These are phyloP conservation scores for Fusarium praegraminearum DNA, from an alignment of 2,329 filamentous ascomycete species.

Conservation along the genomic window DNA sequence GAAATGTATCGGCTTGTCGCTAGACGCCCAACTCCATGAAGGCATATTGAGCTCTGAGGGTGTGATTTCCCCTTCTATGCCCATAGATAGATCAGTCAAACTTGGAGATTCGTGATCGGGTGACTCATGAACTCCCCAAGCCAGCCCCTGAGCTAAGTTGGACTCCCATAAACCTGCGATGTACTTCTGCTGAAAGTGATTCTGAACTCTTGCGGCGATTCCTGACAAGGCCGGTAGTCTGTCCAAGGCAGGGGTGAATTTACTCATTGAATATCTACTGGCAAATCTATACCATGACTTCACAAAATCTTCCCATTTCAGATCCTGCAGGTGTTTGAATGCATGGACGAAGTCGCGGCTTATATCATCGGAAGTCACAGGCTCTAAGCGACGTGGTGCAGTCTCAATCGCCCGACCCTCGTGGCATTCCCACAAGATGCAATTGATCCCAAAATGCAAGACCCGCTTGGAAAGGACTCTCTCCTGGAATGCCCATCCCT, in stretches of 20 bases:
- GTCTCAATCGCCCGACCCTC: background rate
- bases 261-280: background rate
- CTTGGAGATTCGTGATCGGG: background rate
- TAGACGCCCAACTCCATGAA: conserved; percentile 9
- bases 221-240: conserved; percentile 3
- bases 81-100: background rate
- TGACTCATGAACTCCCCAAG: background rate
- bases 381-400: background rate
- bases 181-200: background rate
- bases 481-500: conserved; percentile 5
- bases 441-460: conserved; percentile 1
- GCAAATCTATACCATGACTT: background rate
- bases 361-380: background rate
- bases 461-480: background rate
- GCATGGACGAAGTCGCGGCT: background rate
- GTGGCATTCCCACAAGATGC: conserved; percentile 2
- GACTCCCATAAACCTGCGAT: conserved; percentile 1
- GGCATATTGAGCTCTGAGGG: background rate
- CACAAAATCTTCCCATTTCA: background rate
- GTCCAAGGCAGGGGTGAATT: conserved; percentile 5
- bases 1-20: background rate
- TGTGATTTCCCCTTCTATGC: background rate
- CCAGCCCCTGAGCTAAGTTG: background rate
- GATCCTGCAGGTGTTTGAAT: background rate
- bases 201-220: background rate